Percentiles rank a stretch among this genome's conserved stretches.
These are phyloP conservation scores for Oxytropis ochrocephala DNA, from an alignment of 306 rosid genomes.

Conservation along the genomic window DNA sequence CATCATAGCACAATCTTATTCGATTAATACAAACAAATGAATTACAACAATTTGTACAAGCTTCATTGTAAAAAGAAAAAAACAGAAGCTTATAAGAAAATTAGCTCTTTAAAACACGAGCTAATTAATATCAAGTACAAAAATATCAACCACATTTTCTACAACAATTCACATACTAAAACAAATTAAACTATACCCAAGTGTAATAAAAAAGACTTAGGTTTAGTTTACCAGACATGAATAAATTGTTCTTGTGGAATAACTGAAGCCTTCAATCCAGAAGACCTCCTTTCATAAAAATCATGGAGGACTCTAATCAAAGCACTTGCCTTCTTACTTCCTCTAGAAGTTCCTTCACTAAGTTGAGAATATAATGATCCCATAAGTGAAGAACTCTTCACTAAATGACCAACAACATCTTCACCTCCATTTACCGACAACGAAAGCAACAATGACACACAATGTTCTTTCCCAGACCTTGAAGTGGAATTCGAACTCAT, in stretches of 20 bases:
- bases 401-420: conserved; percentile 44
- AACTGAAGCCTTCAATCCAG: conserved; percentile 34
- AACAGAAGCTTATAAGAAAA: conserved; percentile 39
- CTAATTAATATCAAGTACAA: conserved; percentile 34
- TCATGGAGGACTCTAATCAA: conserved; percentile 67
- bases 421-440: conserved; percentile 52
- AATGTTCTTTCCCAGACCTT: conserved; percentile 53
- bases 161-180: conserved; percentile 18
- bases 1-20: conserved; percentile 19
- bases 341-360: conserved; percentile 60
- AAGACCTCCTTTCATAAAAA: conserved; percentile 47
- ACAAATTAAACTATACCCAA: conserved; percentile 32
- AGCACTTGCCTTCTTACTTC: conserved; percentile 56
- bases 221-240: conserved; percentile 61
- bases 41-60: conserved; percentile 29
- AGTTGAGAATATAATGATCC: conserved; percentile 54
- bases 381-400: conserved; percentile 57
- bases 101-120: conserved; percentile 59
- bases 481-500: conserved; percentile 47
- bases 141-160: background rate
- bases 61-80: conserved; percentile 42
- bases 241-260: conserved; percentile 49
- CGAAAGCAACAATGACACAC: conserved; percentile 64
- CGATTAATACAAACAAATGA: conserved; percentile 9
- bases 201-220: conserved; percentile 17